A percentile compares a stretch with the other conserved stretches of the same genome.
Evolutionary conservation across 2,329 filamentous ascomycete species (phyloP).

Genomic region (Claviceps maximensis): DNA sequence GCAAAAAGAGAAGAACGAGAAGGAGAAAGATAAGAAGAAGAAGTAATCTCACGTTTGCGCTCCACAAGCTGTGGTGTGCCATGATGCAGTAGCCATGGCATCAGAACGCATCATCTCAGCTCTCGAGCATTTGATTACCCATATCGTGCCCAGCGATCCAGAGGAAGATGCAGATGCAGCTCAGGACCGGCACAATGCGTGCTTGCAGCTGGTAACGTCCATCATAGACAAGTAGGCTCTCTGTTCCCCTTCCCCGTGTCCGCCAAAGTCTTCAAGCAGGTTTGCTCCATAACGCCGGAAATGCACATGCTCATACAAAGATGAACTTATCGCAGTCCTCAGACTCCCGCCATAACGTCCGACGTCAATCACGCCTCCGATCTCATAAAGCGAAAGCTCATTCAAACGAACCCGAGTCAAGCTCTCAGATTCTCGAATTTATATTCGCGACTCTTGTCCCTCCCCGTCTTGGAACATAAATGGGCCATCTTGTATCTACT

Average conservation of each 20-base stretch:
- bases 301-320: neutral
- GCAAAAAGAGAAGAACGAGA: neutral
- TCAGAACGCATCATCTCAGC: constrained; percentile 62
- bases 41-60: neutral
- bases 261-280: neutral
- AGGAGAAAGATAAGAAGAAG: neutral
- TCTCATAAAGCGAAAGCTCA: constrained; percentile 77
- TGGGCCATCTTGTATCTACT: constrained; percentile 93
- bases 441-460: constrained; percentile 76
- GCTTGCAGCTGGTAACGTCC: constrained; percentile 36
- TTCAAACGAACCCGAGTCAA: constrained; percentile 64
- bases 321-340: constrained; percentile 21
- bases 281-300: neutral
- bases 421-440: constrained; percentile 80
- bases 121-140: constrained; percentile 64
- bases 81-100: constrained; percentile 43
- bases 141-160: constrained; percentile 53
- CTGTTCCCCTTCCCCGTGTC: neutral
- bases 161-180: constrained; percentile 54
- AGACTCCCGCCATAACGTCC: constrained; percentile 43
- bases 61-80: constrained; percentile 11
- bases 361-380: constrained; percentile 88
- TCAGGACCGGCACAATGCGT: constrained; percentile 55
- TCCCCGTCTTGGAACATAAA: constrained; percentile 88
- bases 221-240: constrained; percentile 35